Evolutionary conservation across 441 rosid species (phyloP), one percentile per base, ranked within the genome.

Genomic region (Pelargonium myrrhifolium): DNA sequence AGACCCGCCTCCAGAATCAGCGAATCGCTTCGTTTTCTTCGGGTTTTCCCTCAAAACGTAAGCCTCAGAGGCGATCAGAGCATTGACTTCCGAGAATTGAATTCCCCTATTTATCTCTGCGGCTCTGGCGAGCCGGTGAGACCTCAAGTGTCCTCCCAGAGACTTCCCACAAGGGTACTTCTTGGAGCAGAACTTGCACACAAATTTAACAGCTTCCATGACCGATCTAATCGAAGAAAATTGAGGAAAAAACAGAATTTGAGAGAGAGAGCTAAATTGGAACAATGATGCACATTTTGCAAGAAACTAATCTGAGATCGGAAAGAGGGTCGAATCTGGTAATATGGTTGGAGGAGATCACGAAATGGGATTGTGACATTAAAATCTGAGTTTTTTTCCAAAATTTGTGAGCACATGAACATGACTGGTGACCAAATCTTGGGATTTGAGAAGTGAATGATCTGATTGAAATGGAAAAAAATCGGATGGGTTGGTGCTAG

Each of bases 111-210:
- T 31, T 31, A 31, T 4, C 37, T 31, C 17, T 4, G 0, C 56
- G 21, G 17, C 17, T n/a, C 20, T 17, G 21, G 5, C 59, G 59
- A 21, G 9, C 70, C 78, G 76, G 56, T 93, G 98, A 74, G 87
- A 87, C 78, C 93, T 86, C 64, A 90, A 84, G 74, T 93, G 98
- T 68, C 97, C 96, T 15, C 98, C 97, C 12, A 90, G 79, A 65
- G 96, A 84, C 82, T 87, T 93, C 37, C 96, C 98, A 76, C 90
- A 86, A 12, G 91, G 89, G 64, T 76, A 90, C 69, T 77, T 78
- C 80, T 89, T 90, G 79, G 72, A 51, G 78, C 98, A 89, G 67
- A 62, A 86, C 82, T 77, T 90, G 82, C 98, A 93, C 21, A 83
- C 76, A 70, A 77, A 82, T 26, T 66, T 77, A 70, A 69, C 78